Evolutionary conservation across 495 filamentous ascomycete genomes (phyloP).

Genomic region (Cryomyces minteri): DNA sequence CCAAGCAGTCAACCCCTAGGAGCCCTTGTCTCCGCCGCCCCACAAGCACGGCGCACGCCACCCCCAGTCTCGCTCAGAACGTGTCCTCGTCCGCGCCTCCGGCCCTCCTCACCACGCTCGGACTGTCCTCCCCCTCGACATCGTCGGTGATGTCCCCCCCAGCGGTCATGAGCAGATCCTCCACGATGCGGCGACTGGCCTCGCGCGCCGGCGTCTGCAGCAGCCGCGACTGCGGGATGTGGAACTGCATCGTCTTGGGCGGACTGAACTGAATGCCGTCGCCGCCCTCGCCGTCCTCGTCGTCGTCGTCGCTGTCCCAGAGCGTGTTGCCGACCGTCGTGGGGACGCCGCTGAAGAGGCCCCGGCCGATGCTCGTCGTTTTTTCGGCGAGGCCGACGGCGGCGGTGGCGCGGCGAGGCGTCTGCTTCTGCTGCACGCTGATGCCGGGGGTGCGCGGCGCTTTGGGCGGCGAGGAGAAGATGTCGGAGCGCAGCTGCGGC

Average conservation of each 20-base stretch:
- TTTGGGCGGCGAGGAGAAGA: slow-evolving; percentile 58
- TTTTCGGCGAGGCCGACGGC: slow-evolving; percentile 19
- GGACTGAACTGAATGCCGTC: slow-evolving; percentile 55
- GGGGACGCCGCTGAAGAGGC: not conserved
- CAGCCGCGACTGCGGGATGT: slow-evolving; percentile 67
- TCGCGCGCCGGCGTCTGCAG: slow-evolving; percentile 87
- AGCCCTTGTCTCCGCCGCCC: no score
- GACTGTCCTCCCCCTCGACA: slow-evolving; percentile 7
- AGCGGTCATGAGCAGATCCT: slow-evolving; percentile 74
- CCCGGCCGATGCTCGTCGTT: slow-evolving; percentile 12
- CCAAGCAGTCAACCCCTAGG: no score
- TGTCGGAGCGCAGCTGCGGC: slow-evolving; percentile 63
- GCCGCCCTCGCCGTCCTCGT: slow-evolving; percentile 39
- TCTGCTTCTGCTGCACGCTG: slow-evolving; percentile 40
- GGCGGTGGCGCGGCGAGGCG: slow-evolving; percentile 32
- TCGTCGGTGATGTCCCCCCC: slow-evolving; percentile 36
- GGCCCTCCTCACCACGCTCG: slow-evolving; percentile 9
- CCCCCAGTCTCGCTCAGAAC: no score
- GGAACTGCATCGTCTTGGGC: slow-evolving; percentile 95
- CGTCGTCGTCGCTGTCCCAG: slow-evolving; percentile 19
- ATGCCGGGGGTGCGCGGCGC: slow-evolving; percentile 49
- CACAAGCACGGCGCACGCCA: no score
- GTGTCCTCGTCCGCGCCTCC: slow-evolving; percentile 4
- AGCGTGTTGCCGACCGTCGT: not conserved
- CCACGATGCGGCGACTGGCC: slow-evolving; percentile 81